Evolutionary conservation across 352 stramenopile genomes (phyloP), one percentile per base, ranked within the genome.

Genomic region (Pythium insidiosum): DNA sequence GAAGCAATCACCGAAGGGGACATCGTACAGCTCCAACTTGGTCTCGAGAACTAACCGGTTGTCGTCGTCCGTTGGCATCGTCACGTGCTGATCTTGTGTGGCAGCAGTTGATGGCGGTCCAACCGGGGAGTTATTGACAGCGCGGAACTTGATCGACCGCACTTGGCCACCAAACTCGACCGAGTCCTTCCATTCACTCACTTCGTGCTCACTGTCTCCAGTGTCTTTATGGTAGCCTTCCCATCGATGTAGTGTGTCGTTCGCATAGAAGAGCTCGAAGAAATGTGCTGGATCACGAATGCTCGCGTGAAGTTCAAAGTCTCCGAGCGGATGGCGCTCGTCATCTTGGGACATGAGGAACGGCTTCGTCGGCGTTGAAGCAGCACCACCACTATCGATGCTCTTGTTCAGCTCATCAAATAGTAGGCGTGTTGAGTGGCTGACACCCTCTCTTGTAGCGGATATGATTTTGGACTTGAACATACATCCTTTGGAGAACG

Each of bases 391-490:
- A 26, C 36, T 38, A 7, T 68, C 59, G 23, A 86, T 52, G 19
- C 49, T 67, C 29, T 67, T 68, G 41, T 85, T 84, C 30, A 84
- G 66, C 43, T 75, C 49, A 25, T 88, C 68, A 39, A 81, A 84
- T 42, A 68, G 66, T 22, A 85, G 50, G 19, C 64, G 69, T 3
- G 61, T 68, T 7, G 73, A 85, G 30, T 67, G 69, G 22, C 20
- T 50, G 39, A 84, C 68, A 19, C 72, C 70, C 36, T 85, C 75
- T 11, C 65, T 58, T 26, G 77, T 93, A 12, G 79, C 72, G 1
- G 77, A 86, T 29, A 93, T 88, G 43, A 93, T 93, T 60, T 90
- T 93, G 25, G 76, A 89, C 57, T 93, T 93, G 53, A 90, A 93
- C 76, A 93, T 88, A 44, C 80, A 93, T 4, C 80, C 80, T 38